Base-by-base conservation (phyloP, 2,329 filamentous ascomycete species). In the Aspergillus pseudoviridinutans region DNA sequence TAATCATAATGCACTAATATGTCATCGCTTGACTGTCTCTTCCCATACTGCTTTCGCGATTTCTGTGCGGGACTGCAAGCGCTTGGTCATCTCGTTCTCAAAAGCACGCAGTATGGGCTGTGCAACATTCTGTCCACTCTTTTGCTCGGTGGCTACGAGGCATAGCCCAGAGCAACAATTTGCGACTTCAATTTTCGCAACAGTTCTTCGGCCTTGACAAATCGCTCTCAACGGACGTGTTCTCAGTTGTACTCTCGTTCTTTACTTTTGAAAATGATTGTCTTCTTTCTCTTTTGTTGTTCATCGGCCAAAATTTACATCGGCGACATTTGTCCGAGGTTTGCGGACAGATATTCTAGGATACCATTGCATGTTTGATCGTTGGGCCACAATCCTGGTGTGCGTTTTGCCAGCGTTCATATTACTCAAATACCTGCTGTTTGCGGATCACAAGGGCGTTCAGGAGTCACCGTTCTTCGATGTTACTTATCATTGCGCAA, bases 1-100 rank as follows among this genome's bases (percentile, higher is more conserved):
- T 96, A 56, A 86, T 97, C 67, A 89, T 92, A 66, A 86, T 85
- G 50, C 82, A 86, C 65, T 91, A 74, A 84, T 62, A 25, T 54
- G 41, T 12, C 50, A 41, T 49, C 47, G 42, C 35, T 24, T 47
- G 17, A 22, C 14, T 47, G 44, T 10, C 20, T 7, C 14, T 24
- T 12, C 22, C 20, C 44, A 17, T 47, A 12, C 44, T 24, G 3
- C 44, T 14, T 25, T 47, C 12, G 20, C 12, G 20, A 47, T 22
- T 24, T 17, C 14, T 17, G 3, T 25, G 44, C 14, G 22, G 12
- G 20, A 47, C 10, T 14, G 20, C 44, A 25, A 47, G 10, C 24
- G 22, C 20, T 47, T 38, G 32, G 14, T 25, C 44, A 5, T 27
- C 24, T 24, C 14, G 27, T 7, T 27, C 14, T 47, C 22, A 46